Evolutionary conservation across 1,284 basidiomycete genomes (phyloP), one percentile per base, ranked within the genome.

Genomic region (Hymenochaete sp.): DNA sequence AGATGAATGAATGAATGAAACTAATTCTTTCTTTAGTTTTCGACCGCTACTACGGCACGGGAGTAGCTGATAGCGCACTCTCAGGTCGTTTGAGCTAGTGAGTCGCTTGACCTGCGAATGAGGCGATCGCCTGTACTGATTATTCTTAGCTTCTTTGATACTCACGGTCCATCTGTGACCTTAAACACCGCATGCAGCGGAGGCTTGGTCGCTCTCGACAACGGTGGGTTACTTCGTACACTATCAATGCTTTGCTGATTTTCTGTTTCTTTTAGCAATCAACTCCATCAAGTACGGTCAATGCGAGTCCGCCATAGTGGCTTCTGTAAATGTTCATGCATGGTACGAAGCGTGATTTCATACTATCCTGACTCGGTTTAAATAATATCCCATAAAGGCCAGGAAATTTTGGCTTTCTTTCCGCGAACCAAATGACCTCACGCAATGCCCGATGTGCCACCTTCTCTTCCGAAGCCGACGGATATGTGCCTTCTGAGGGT

Each of bases 21-120:
- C 10, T 14, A 14, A 11, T 4, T 9, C 9, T 25, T 42, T 28
- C 13, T 39, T 18, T 31, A 64, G 63, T 57, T 8, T 65, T 62
- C 44, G 56, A 58, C 11, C 55, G 63, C 5, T 65, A 61, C 50
- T 59, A 59, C 42, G 64, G 62, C 2, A 63, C 61, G 21, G 64
- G 64, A n/a, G 52, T 55, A 24, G 60, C 62, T 4, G 57, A 52
- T 14, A 65, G 62, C 48, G 59, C 63, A 8, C 55, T 57, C 3
- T 61, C 62, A 37, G 64, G 64, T 19, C 56, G 64, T n/a, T 38
- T 66, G 14, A 64, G 62, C 57, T 66, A 66, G 64, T 66, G 29
- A 36, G 63, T 51, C n/a, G 16, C 14, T 19, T 28, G 18, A 24
- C 19, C 16, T 33, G 16, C 24, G 11, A 24, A 3, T 26, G 8